A percentile compares a stretch with the other conserved stretches of the same genome.
These are phyloP conservation scores for Candida schatavii DNA, from an alignment of 805 yeast genomes.

Conservation along the genomic window DNA sequence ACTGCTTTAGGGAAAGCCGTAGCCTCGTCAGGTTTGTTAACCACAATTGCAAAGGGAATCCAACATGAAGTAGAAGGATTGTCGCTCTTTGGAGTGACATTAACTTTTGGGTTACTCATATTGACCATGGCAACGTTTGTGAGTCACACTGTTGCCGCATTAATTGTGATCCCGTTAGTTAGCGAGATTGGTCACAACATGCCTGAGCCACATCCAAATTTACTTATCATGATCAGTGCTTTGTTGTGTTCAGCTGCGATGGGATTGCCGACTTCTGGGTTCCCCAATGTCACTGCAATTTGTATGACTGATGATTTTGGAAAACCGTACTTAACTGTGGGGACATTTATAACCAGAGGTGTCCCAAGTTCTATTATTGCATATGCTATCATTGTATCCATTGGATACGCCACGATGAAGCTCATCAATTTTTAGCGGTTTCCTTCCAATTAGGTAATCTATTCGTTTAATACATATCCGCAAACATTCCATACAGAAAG, in stretches of 20 bases:
- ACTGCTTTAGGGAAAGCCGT: constrained; percentile 94
- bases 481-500: no score
- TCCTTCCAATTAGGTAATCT: no score
- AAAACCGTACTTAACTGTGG: constrained; percentile 81
- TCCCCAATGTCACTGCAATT: constrained; percentile 96
- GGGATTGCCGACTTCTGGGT: constrained; percentile 97
- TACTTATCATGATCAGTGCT: constrained; percentile 66
- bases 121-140: constrained; percentile 90
- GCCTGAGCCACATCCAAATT: constrained; percentile 78
- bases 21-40: constrained; percentile 80
- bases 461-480: no score
- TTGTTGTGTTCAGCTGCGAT: constrained; percentile 88
- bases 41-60: constrained; percentile 71
- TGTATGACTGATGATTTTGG: constrained; percentile 93
- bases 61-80: constrained; percentile 63
- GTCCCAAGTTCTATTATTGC: constrained; percentile 82
- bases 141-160: constrained; percentile 95
- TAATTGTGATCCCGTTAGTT: constrained; percentile 87
- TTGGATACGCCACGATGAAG: constrained; percentile 75
- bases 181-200: constrained; percentile 80
- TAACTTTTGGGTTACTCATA: constrained; percentile 79
- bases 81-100: constrained; percentile 68
- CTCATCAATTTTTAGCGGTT: constrained; percentile 33
- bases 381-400: constrained; percentile 66
- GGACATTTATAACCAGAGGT: constrained; percentile 85